Base-by-base conservation (phyloP, 1,139 yeast genomes). In the Hyphopichia pseudoburtonii region DNA sequence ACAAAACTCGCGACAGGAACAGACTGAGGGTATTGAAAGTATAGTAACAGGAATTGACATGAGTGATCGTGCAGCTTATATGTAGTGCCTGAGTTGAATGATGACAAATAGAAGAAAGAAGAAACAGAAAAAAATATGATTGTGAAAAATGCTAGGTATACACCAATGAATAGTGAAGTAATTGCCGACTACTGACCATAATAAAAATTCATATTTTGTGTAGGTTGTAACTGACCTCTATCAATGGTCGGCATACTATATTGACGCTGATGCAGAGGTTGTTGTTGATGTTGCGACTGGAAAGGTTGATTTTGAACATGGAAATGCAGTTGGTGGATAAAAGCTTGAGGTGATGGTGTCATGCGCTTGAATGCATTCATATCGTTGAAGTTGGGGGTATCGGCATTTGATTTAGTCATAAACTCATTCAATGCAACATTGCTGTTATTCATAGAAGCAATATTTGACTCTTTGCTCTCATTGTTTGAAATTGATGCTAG, bases 371-470 rank as follows among this genome's bases (percentile, higher is more conserved):
- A 7, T n/a, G 22, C 23, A 28, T 28, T 28, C 17, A 12, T 26
- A n/a, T 17, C 22, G n/a, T 17, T 17, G 5, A 16, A 15, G n/a
- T 23, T 16, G n/a, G 34, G 28, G 23, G 23, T 23, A 22, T 24
- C 27, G 12, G 9, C 28, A 10, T 23, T 19, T 10, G 28, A 16
- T 23, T 31, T 31, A 3, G 24, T 31, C 34, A 31, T 31, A 24
- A 23, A 31, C 23, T 31, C 34, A 17, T 31, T 31, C 23, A 28
- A 24, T n/a, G 29, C 11, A 12, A 21, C 16, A 30, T 30, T 30
- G 12, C 11, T 30, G 16, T 14, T n/a, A n/a, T n/a, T n/a, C n/a
- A n/a, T n/a, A n/a, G n/a, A n/a, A n/a, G n/a, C n/a, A n/a, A n/a
- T n/a, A n/a, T n/a, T n/a, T n/a, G n/a, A n/a, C n/a, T n/a, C n/a